These are phyloP conservation scores for Pseudogymnoascus sp. DNA, from an alignment of 2,329 filamentous ascomycete species.

Conservation along the genomic window DNA sequence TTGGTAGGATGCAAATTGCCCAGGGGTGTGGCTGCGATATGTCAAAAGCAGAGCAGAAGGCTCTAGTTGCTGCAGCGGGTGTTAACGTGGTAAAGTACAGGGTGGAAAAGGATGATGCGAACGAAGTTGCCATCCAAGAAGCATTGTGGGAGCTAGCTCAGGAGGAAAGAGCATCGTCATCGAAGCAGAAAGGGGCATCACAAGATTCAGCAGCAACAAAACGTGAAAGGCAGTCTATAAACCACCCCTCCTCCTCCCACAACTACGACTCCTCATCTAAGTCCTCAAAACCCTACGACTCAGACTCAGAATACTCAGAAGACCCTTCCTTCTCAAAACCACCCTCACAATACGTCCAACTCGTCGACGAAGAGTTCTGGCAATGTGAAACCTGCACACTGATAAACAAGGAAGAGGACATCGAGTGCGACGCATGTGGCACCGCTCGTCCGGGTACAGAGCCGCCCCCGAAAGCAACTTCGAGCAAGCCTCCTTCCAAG, in stretches of 20 bases:
- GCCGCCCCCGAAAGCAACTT: not conserved
- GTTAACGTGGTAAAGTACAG: conserved; percentile 72
- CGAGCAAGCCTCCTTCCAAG: not conserved
- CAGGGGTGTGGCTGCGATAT: conserved; percentile 67
- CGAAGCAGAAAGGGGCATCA: conserved; percentile 29
- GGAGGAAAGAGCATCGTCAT: conserved; percentile 59
- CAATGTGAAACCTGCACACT: conserved; percentile 55
- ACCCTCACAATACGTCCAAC: conserved; percentile 28
- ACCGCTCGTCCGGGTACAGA: not conserved
- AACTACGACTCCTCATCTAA: conserved; percentile 20
- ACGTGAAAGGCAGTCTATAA: not conserved
- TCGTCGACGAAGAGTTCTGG: conserved; percentile 38
- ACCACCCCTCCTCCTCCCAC: not conserved
- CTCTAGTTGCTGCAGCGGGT: conserved; percentile 56
- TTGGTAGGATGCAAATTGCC: conserved; percentile 66
- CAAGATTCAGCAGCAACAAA: conserved; percentile 41
- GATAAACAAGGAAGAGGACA: conserved; percentile 50
- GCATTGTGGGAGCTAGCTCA: conserved; percentile 82
- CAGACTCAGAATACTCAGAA: conserved; percentile 3
- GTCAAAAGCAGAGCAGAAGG: conserved; percentile 57
- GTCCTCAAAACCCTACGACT: conserved; percentile 27
- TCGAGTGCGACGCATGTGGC: conserved; percentile 54
- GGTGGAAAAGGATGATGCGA: conserved; percentile 82
- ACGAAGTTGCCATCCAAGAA: conserved; percentile 78
- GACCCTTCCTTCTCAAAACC: not conserved